Base-by-base conservation (phyloP, 345 rosid genomes). In the Angophora floribunda region DNA sequence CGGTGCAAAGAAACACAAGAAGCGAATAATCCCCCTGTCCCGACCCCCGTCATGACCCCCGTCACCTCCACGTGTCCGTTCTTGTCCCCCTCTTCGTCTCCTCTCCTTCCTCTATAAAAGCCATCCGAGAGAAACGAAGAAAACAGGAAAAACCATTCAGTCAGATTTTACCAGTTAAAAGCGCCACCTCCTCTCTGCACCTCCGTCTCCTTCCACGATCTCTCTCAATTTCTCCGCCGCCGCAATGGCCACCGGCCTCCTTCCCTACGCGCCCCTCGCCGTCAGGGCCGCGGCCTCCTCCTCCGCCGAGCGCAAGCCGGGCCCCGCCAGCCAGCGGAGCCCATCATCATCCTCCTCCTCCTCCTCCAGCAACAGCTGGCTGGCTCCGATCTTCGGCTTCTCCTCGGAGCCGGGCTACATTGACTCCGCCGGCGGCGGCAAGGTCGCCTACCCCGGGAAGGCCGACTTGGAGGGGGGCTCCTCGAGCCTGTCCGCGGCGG, bases 381-480 rank as follows among this genome's bases (percentile, higher is more conserved):
- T 94, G 95, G 32, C 90, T 6, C 96, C 95, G 89, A 89, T 95
- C 30, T 95, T 95, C 52, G 96, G 96, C 13, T 90, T 88, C 93
- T 92, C 95, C 16, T 7, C 94, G 24, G 94, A 95, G 11, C 90
- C 95, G 44, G 95, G 92, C 89, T 95, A 95, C 93, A 90, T 93
- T 88, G 91, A 88, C 89, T 49, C 91, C 70, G 88, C 9, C 21
- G 70, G 12, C 61, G 0, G 0, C 61, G 4, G 87, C 87, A 19
- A 75, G 82, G 82, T 36, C 28, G 82, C 82, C 26, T 75, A 19
- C 82, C 49, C 82, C 82, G 9, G 82, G 28, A 75, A 41, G 82
- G 82, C 28, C 82, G 49, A 41, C 22, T 16, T 67, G 45, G 79
- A 32, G 22, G 22, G 22, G 22, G 11, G 12, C 79, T 67, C 45